Evolutionary conservation across 345 rosid species (phyloP), one percentile per base, ranked within the genome.

Genomic region (Passiflora organensis): DNA sequence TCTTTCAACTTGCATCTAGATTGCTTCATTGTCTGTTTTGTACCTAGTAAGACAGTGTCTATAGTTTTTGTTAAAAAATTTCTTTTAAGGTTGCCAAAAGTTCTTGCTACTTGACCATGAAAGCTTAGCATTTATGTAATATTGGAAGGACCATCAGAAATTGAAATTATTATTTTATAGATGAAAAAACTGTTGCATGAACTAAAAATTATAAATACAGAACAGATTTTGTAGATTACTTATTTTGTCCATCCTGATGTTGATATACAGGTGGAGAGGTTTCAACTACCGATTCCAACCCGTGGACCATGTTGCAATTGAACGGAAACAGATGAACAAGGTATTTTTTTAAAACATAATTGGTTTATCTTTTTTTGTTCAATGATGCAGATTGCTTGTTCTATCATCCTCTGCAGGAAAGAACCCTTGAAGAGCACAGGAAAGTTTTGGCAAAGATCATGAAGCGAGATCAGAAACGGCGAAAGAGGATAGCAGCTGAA

Each of bases 351-450:
- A 23, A 15, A 12, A 11, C 18, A n/a, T 6, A 15, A 45, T 20
- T 24, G 6, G 0, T 36, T 5, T 14, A 15, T 24, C 43, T 36
- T 1, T 21, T 11, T 14, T 39, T 46, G 18, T 13, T 32, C 9
- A 10, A 41, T 51, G 13, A 12, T 18, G 17, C 18, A 4, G 22
- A 15, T 24, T 3, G 43, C 10, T 9, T 28, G 14, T 24, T 20
- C 23, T 45, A 46, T 59, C 45, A 15, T n/a, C n/a, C 20, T 39
- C 14, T 9, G 16, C 65, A 93, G 99, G 95, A 86, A 65, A 82
- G 95, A 75, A 89, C 96, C 63, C 51, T 89, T 65, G 89, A 79
- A 50, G 99, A 81, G 64, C 91, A 89, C 60, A 81, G 67, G 53
- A 89, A 89, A 60, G 34, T 83, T 82, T 75, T 89, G 38, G 75